These are phyloP conservation scores for Chlorociboria aeruginascens DNA, from an alignment of 495 filamentous ascomycete species.

Conservation along the genomic window DNA sequence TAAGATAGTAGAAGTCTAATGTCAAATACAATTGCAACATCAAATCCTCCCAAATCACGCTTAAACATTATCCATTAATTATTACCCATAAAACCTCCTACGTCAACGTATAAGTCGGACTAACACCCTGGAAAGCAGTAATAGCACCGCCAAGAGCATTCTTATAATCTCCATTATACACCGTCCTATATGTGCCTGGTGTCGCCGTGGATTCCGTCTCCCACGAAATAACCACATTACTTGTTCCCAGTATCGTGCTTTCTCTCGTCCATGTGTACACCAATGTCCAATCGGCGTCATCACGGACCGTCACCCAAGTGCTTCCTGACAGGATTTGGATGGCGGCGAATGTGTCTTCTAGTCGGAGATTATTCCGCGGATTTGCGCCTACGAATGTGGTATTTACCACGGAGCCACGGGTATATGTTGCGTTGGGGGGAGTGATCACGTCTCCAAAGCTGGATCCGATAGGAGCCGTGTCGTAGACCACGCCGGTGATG, in stretches of 20 bases:
- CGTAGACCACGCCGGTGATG: slow-evolving; percentile 69
- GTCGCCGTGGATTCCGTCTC: slow-evolving; percentile 47
- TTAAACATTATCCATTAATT: background rate
- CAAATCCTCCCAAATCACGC: background rate
- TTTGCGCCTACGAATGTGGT: slow-evolving; percentile 80
- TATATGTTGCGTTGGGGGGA: slow-evolving; percentile 44
- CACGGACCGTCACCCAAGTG: slow-evolving; percentile 57
- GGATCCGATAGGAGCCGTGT: slow-evolving; percentile 52
- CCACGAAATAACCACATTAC: slow-evolving; percentile 70
- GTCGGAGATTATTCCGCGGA: slow-evolving; percentile 75
- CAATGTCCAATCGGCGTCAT: slow-evolving; percentile 70
- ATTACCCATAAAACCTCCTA: slow-evolving; percentile 12
- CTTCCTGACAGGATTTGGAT: slow-evolving; percentile 51
- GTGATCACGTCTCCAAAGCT: slow-evolving; percentile 56
- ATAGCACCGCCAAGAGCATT: slow-evolving; percentile 46
- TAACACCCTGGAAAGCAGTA: slow-evolving; percentile 60
- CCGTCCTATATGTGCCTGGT: slow-evolving; percentile 63
- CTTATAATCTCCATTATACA: slow-evolving; percentile 83
- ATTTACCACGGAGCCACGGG: slow-evolving; percentile 48
- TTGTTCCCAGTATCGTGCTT: slow-evolving; percentile 57
- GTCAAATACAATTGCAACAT: background rate
- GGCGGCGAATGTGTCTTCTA: slow-evolving; percentile 69
- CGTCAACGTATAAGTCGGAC: slow-evolving; percentile 44
- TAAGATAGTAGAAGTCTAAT: slow-evolving; percentile 9
- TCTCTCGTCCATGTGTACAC: slow-evolving; percentile 75